Base-by-base conservation (phyloP, 2,329 filamentous ascomycete species). In the Tolypocladium cylindrosporum region DNA sequence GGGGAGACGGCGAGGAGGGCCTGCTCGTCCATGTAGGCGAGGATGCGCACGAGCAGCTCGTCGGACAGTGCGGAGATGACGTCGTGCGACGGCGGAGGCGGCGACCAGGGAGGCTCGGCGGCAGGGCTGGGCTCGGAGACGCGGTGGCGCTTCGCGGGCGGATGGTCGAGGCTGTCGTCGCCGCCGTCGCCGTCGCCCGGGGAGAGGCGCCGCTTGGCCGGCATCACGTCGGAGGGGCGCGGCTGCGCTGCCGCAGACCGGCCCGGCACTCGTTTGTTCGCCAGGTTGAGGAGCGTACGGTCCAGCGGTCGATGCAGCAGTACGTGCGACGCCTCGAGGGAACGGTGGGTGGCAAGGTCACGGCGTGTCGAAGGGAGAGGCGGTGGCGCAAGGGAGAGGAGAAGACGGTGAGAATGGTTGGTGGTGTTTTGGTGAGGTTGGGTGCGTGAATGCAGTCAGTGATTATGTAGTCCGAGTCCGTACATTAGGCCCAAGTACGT, bases 11-110 rank as follows among this genome's bases (percentile, higher is more conserved):
- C 75, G 56, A 91, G 78, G 10, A 97, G 81, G 36, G 87, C 82
- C 9, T 80, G 74, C 37, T 90, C 82, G 2, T 88, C 76, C n/a
- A 96, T 79, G 68, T 84, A 88, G 5, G 88, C 88, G 41, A 97
- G 78, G 60, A 97, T 89, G 64, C 91, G 89, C 58, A 97, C 76
- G 39, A 96, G 80, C 40, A 97, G 79, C 72, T 99, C 94, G 71
- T 96, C 90, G 61, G 91, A 96, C 55, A 97, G 79, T 10, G 73
- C 75, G 8, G 90, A 90, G 19, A 97, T 71, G 54, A 79, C 77
- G 72, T 96, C 89, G 58, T 51, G 63, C 19, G 61, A 59, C 4
- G 63, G 61, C 19, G 48, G 31, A n/a, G 21, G 55, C 19, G 48
- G 48, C 48, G 48, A 52, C 48, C 48, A 52, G 19, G 31, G 9